phyloP scores from a whole-genome alignment of 257 asterid species.

The Plantago elongata region DNA sequence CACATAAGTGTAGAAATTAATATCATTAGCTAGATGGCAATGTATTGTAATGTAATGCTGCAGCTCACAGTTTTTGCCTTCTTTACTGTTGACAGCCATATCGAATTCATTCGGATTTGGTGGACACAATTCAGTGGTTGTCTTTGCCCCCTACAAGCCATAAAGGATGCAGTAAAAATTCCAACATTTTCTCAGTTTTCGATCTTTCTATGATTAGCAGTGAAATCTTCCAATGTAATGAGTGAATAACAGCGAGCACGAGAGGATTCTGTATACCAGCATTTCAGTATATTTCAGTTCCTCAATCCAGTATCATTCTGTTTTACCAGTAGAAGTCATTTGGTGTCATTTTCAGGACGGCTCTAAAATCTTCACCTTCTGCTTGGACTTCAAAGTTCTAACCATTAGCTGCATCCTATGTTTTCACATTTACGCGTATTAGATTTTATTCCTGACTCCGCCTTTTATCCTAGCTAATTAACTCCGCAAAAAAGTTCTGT shows the following conservation, averaged over 20 bases:
- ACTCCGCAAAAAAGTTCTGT: too few species aligned
- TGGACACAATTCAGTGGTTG: constrained; percentile 65
- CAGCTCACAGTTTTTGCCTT: neutral
- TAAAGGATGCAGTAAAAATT: constrained; percentile 16
- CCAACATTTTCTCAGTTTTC: neutral
- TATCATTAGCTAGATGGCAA: neutral
- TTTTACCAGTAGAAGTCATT: too few species aligned
- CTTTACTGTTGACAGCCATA: constrained; percentile 36
- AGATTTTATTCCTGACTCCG: too few species aligned
- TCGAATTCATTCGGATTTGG: constrained; percentile 78
- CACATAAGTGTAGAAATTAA: neutral
- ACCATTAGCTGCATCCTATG: too few species aligned
- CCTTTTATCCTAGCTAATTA: too few species aligned
- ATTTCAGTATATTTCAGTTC: too few species aligned
- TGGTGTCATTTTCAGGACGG: too few species aligned
- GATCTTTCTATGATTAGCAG: neutral
- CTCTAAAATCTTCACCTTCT: too few species aligned
- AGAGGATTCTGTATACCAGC: too few species aligned
- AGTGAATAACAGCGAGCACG: neutral
- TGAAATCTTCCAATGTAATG: neutral
- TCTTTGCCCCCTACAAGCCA: constrained; percentile 67
- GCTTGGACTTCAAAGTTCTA: too few species aligned
- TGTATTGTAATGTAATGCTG: neutral
- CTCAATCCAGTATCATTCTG: too few species aligned
- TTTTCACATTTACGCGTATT: too few species aligned